These are phyloP conservation scores for Dothistroma septosporum DNA, from an alignment of 2,329 filamentous ascomycete species.

Conservation along the genomic window DNA sequence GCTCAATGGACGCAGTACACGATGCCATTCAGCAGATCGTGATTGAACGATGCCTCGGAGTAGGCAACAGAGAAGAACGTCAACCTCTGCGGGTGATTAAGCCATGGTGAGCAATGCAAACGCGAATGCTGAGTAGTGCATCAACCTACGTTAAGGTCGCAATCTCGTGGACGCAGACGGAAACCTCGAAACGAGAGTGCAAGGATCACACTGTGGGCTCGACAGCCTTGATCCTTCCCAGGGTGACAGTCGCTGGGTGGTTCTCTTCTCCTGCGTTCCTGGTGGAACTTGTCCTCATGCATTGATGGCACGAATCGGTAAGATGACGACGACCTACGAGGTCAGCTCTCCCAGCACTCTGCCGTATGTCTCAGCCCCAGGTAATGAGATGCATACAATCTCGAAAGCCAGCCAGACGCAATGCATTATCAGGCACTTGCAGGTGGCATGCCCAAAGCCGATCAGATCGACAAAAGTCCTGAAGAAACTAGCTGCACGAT, in stretches of 20 bases:
- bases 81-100: slow-evolving; percentile 14
- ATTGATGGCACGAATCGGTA: not conserved
- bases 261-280: not conserved
- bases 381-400: slow-evolving; percentile 18
- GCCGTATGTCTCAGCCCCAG: slow-evolving; percentile 4
- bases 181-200: not conserved
- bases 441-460: slow-evolving; percentile 36
- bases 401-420: slow-evolving; percentile 29
- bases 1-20: slow-evolving; percentile 49
- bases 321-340: not conserved
- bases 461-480: slow-evolving; percentile 43
- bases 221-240: not conserved
- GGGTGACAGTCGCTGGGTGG: not conserved
- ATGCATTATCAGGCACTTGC: slow-evolving; percentile 45
- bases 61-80: not conserved
- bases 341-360: not conserved
- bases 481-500: slow-evolving; percentile 18
- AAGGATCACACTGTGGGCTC: not conserved
- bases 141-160: not conserved
- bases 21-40: slow-evolving; percentile 30
- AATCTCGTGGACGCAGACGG: too few relatives aligned
- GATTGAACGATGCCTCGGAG: slow-evolving; percentile 10
- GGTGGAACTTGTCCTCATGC: not conserved
- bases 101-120: slow-evolving; percentile 14
- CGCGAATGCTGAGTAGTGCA: too few relatives aligned